Evolutionary conservation across 2,329 filamentous ascomycete genomes (phyloP).

Genomic region (Ramularia collo-cygni): DNA sequence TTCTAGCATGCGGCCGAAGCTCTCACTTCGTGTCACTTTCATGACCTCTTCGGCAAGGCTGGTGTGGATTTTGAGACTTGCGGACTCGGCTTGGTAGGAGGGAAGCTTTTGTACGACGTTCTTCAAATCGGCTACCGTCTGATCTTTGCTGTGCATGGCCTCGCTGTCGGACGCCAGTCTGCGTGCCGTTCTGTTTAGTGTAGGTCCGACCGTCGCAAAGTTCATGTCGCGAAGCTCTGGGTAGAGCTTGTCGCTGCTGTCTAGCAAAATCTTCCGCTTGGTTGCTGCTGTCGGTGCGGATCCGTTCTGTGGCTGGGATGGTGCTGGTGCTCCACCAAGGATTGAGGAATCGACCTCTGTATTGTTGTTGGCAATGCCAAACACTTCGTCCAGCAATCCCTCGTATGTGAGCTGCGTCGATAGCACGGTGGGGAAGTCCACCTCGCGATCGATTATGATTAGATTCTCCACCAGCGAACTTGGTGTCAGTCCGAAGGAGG

Average conservation of each 20-base stretch:
- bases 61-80: slow-evolving; percentile 86
- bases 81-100: slow-evolving; percentile 85
- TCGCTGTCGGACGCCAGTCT: slow-evolving; percentile 84
- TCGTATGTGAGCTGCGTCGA: slow-evolving; percentile 96
- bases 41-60: slow-evolving; percentile 91
- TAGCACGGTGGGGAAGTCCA: slow-evolving; percentile 85
- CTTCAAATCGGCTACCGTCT: slow-evolving; percentile 82
- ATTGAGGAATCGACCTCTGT: slow-evolving; percentile 88
- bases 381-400: slow-evolving; percentile 88
- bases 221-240: slow-evolving; percentile 84
- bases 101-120: slow-evolving; percentile 89
- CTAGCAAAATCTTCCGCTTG: slow-evolving; percentile 82
- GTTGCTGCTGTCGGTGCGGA: slow-evolving; percentile 48
- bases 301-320: slow-evolving; percentile 38
- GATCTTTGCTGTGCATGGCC: slow-evolving; percentile 68
- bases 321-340: slow-evolving; percentile 63
- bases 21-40: slow-evolving; percentile 81
- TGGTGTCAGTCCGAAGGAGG: slow-evolving; percentile 63
- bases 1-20: slow-evolving; percentile 81
- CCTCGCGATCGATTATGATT: slow-evolving; percentile 90
- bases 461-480: slow-evolving; percentile 84
- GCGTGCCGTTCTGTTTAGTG: slow-evolving; percentile 85
- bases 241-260: slow-evolving; percentile 84
- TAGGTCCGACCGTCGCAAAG: slow-evolving; percentile 84
- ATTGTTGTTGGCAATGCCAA: slow-evolving; percentile 86